A percentile compares a stretch with the other conserved stretches of the same genome.
phyloP scores from a whole-genome alignment of 805 yeast genomes.

The Lachancea cidri region DNA sequence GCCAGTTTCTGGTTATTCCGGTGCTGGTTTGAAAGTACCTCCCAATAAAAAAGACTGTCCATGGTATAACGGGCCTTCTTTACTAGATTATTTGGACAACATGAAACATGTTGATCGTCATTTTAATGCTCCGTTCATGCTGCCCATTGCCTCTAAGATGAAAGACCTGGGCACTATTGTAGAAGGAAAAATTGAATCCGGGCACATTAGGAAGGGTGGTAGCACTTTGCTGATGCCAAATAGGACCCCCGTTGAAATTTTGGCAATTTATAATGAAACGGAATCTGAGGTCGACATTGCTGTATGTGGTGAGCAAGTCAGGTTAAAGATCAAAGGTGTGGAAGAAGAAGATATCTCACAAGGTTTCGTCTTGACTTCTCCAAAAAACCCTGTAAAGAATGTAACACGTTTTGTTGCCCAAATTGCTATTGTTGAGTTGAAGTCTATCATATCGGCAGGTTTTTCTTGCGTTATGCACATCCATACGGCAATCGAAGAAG shows the following conservation, averaged over 20 bases:
- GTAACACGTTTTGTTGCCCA: conserved; percentile 92
- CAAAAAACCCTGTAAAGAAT: conserved; percentile 83
- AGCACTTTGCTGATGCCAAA: conserved; percentile 88
- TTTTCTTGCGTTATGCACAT: conserved; percentile 98
- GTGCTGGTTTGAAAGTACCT: conserved; percentile 91
- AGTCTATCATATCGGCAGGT: conserved; percentile 90
- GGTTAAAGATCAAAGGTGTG: conserved; percentile 86
- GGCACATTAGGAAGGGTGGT: conserved; percentile 78
- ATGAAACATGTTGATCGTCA: conserved; percentile 81
- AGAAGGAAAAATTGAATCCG: conserved; percentile 97
- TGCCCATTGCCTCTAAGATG: conserved; percentile 91
- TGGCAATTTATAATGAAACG: conserved; percentile 87
- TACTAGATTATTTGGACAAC: conserved; percentile 82
- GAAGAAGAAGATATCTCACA: conserved; percentile 94
- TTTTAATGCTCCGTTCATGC: conserved; percentile 93
- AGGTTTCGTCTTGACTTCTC: conserved; percentile 88
- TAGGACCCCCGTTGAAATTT: conserved; percentile 74
- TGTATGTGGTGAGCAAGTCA: conserved; percentile 94
- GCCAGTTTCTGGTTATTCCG: conserved; percentile 98
- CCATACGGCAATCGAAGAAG: conserved; percentile 98
- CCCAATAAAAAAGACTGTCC: conserved; percentile 68
- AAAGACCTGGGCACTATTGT: conserved; percentile 96
- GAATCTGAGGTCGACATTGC: conserved; percentile 91
- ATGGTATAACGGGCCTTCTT: conserved; percentile 92
- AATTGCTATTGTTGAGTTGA: conserved; percentile 93